Percentiles rank a stretch among this genome's conserved stretches.
These are phyloP conservation scores for Trametes sanguinea DNA, from an alignment of 768 basidiomycete species.

Conservation along the genomic window DNA sequence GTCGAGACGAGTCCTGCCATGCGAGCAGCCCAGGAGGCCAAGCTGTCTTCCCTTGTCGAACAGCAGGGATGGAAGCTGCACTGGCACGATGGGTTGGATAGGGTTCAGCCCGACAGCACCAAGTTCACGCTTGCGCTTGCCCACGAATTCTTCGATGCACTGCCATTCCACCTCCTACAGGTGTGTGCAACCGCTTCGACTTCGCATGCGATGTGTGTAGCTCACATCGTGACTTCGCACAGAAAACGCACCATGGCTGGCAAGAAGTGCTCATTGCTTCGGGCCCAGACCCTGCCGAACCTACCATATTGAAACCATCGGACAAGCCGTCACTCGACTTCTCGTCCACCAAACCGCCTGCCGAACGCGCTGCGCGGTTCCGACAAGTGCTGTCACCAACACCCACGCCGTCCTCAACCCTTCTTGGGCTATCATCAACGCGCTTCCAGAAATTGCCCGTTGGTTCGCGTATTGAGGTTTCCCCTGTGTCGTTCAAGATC, in stretches of 20 bases:
- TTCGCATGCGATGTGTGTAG: too few relatives aligned
- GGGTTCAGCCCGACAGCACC: slow-evolving; percentile 52
- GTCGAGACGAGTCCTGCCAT: slow-evolving; percentile 80
- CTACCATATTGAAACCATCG: slow-evolving; percentile 28
- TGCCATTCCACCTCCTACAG: slow-evolving; percentile 89
- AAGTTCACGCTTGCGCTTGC: slow-evolving; percentile 85
- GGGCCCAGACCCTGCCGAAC: slow-evolving; percentile 42
- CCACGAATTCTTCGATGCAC: slow-evolving; percentile 97
- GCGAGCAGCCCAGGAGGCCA: slow-evolving; percentile 59
- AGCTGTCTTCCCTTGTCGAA: slow-evolving; percentile 40
- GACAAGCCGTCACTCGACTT: slow-evolving; percentile 21
- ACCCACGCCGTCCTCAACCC: slow-evolving; percentile 52
- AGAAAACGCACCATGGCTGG: slow-evolving; percentile 84
- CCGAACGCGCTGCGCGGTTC: slow-evolving; percentile 38
- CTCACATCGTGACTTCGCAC: background rate
- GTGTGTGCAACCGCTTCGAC: slow-evolving; percentile 40
- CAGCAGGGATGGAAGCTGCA: slow-evolving; percentile 43
- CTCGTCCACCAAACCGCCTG: slow-evolving; percentile 14
- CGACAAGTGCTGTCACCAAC: slow-evolving; percentile 66
- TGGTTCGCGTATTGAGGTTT: slow-evolving; percentile 82
- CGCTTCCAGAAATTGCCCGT: slow-evolving; percentile 69
- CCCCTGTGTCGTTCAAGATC: slow-evolving; percentile 65
- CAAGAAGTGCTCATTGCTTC: slow-evolving; percentile 77
- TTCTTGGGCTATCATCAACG: slow-evolving; percentile 65
- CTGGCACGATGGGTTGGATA: slow-evolving; percentile 78